Evolutionary conservation across 495 filamentous ascomycete species (phyloP), one percentile per base, ranked within the genome.

Genomic region (Cenococcum geophilum): DNA sequence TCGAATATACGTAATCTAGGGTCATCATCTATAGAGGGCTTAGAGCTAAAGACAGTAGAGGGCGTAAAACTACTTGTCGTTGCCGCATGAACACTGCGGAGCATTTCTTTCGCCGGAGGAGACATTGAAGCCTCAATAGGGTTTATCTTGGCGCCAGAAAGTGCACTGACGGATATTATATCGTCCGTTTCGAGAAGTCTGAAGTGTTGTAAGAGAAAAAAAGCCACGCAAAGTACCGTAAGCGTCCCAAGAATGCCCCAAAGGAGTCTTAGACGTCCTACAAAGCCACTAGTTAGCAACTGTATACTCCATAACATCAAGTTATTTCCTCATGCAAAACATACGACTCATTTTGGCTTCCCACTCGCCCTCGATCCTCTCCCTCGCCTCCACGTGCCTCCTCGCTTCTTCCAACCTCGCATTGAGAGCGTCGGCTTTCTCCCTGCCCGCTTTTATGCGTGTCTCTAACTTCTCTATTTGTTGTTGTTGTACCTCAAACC

Each of bases 281-380:
- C 4, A 43, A 35, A n/a, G 9, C 21, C 23, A 4, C 42, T 62
- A 23, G 60, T 51, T 21, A 64, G 34, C 40, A 50, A 14, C 5
- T 22, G 36, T 14, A 21, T 18, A 32, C 14, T 35, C 34, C 18
- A 36, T 18, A 12, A 55, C 56, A 21, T 14, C 11, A 22, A 4
- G 49, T 40, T 60, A 51, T 59, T n/a, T 40, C 42, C 58, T 16
- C 1, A 45, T 9, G 27, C 25, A 27, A 34, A 32, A 56, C 66
- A 0, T 59, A 69, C 66, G 37, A 64, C 82, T 79, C 1, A 84
- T 85, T 58, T 77, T 81, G 60, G 83, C 83, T 75, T 89, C 84
- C 85, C 84, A 90, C 68, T 89, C 86, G 40, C 70, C 73, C 66
- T 93, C 89, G 35, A 81, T 79, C 53, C 78, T 79, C 72, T 89